These are phyloP conservation scores for Solanum clarkiae DNA, from an alignment of 257 asterid species.

Conservation along the genomic window DNA sequence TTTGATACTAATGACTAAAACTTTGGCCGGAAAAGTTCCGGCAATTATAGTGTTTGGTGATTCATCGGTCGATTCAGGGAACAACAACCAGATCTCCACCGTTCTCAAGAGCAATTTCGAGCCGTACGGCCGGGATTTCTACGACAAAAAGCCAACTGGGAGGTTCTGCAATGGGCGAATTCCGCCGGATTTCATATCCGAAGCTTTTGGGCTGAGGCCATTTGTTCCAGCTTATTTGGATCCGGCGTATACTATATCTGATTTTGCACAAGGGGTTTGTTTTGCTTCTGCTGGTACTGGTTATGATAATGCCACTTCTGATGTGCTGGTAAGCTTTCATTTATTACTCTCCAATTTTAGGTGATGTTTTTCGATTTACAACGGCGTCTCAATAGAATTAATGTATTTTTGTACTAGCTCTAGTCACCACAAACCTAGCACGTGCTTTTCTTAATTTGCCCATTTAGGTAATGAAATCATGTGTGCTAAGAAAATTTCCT, in stretches of 20 bases:
- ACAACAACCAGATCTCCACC: conserved; percentile 69
- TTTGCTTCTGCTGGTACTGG: conserved; percentile 96
- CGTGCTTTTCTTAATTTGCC: not conserved
- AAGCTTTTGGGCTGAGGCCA: conserved; percentile 68
- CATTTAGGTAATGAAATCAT: not conserved
- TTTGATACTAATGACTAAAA: not conserved
- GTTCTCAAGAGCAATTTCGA: conserved; percentile 65
- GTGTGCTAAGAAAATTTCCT: too few species aligned
- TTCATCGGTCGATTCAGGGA: conserved; percentile 86
- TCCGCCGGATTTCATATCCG: conserved; percentile 77
- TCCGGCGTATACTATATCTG: conserved; percentile 46
- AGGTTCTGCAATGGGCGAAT: conserved; percentile 78
- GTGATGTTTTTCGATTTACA: not conserved
- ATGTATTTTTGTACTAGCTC: too few species aligned
- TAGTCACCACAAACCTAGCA: not conserved
- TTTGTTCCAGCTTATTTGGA: conserved; percentile 88
- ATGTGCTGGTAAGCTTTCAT: conserved; percentile 53
- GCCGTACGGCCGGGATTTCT: conserved; percentile 90
- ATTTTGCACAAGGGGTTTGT: conserved; percentile 70
- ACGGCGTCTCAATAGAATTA: not conserved
- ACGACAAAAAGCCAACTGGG: conserved; percentile 63
- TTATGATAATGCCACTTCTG: conserved; percentile 63
- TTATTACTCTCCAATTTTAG: not conserved
- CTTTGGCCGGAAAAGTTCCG: conserved; percentile 29
- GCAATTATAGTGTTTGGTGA: conserved; percentile 89